Conservation (phyloP, 192 early-diverging fungal genomes). For the Borealophlyctis nickersoniae region DNA sequence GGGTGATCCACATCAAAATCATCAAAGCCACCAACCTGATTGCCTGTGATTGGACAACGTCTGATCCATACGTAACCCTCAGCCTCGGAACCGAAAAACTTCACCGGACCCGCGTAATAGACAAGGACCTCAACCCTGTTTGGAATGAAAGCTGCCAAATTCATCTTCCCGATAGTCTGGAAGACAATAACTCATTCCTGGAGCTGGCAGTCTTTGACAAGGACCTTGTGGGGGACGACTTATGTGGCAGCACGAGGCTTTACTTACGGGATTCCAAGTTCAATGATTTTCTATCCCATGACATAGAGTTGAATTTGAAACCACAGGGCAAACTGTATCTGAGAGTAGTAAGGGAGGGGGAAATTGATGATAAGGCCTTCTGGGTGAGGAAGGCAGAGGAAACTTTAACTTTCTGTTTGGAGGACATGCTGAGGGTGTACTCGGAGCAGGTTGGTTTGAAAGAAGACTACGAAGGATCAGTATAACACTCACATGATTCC, state of each 20-base stretch:
- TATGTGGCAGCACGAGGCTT: conserved; percentile 18
- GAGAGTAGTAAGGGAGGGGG: conserved; percentile 33
- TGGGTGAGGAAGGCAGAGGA: conserved; percentile 38
- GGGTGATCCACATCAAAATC: conserved; percentile 31
- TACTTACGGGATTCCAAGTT: conserved; percentile 32
- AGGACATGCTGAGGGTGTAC: conserved; percentile 43
- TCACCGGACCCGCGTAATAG: conserved; percentile 23
- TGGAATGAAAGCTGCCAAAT: conserved; percentile 39
- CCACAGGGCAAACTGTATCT: conserved; percentile 40
- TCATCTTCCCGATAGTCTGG: conserved; percentile 22
- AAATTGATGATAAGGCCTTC: conserved; percentile 42
- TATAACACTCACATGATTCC: too few relatives aligned
- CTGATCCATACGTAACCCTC: conserved; percentile 43
- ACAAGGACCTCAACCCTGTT: conserved; percentile 42
- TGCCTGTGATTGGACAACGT: conserved; percentile 31
- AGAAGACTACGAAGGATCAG: too few relatives aligned
- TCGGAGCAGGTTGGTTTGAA: conserved; percentile 34
- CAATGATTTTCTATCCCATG: conserved; percentile 40
- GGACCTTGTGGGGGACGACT: conserved; percentile 36
- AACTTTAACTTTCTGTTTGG: conserved; percentile 24
- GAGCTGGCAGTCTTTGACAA: conserved; percentile 38
- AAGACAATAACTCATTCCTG: conserved; percentile 28
- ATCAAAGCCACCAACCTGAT: conserved; percentile 37
- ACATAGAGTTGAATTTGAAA: conserved; percentile 22
- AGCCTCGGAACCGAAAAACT: conserved; percentile 21